Conservation (phyloP, 2,329 filamentous ascomycete species). For the Epichloe brachyelytri region DNA sequence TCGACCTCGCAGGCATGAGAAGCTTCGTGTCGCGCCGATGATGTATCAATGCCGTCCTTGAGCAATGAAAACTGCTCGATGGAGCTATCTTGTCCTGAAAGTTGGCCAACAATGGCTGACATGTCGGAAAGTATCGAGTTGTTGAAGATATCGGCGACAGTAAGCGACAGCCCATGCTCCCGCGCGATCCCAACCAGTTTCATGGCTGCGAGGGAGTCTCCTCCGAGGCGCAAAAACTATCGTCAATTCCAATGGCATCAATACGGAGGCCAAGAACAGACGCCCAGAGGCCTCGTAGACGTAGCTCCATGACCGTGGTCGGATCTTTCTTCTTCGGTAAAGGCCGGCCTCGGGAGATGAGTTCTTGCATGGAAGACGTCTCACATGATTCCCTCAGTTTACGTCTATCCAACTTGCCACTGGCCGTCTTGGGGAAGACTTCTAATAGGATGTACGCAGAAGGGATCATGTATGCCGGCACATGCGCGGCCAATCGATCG, state of each 20-base stretch:
- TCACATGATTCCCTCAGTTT: not conserved
- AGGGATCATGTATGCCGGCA: slow-evolving; percentile 3
- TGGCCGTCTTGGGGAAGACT: not conserved
- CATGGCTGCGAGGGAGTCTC: slow-evolving; percentile 35
- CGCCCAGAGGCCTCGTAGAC: slow-evolving; percentile 3
- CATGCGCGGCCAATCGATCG: not conserved
- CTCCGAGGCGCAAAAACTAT: slow-evolving; percentile 33
- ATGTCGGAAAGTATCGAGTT: slow-evolving; percentile 3
- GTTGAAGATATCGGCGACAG: slow-evolving; percentile 30
- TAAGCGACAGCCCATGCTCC: slow-evolving; percentile 22
- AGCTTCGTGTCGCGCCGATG: not conserved
- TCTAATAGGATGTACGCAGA: not conserved
- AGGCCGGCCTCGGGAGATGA: not conserved
- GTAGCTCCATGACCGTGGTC: not conserved
- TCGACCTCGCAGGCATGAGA: slow-evolving; percentile 3
- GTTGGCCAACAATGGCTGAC: not conserved
- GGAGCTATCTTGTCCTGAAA: not conserved
- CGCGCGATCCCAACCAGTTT: slow-evolving; percentile 21
- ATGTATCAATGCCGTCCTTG: not conserved
- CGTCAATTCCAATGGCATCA: slow-evolving; percentile 20
- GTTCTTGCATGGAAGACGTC: not conserved
- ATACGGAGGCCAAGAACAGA: slow-evolving; percentile 5
- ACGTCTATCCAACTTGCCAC: not conserved
- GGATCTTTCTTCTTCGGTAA: not conserved
- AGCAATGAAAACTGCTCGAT: not conserved